These are phyloP conservation scores for Musa itinerans DNA, from an alignment of 176 grass and related monocot genomes.

Conservation along the genomic window DNA sequence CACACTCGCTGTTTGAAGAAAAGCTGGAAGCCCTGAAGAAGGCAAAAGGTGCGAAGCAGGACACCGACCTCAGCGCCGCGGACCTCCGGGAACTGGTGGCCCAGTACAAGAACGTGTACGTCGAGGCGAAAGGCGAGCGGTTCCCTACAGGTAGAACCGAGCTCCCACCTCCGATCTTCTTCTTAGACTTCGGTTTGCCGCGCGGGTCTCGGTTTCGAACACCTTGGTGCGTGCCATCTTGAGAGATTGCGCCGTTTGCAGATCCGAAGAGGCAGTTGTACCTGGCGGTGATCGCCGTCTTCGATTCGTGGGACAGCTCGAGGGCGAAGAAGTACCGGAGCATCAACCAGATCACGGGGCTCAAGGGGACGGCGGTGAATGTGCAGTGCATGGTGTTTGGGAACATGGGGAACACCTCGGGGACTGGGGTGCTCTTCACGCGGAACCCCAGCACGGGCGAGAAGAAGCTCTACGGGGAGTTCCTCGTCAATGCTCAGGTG, in stretches of 20 bases:
- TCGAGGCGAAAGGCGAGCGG: constrained; percentile 65
- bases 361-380: constrained; percentile 85
- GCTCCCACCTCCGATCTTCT: not conserved
- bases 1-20: constrained; percentile 60
- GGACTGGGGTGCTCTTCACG: constrained; percentile 91
- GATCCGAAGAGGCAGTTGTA: constrained; percentile 75
- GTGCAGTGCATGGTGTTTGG: constrained; percentile 98
- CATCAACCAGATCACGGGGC: constrained; percentile 83
- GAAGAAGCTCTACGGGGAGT: constrained; percentile 96
- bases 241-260: constrained; percentile 12
- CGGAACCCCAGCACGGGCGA: constrained; percentile 89
- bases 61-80: constrained; percentile 65
- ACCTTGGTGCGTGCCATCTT: no score
- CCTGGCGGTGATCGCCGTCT: constrained; percentile 68
- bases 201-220: no score
- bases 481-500: constrained; percentile 87
- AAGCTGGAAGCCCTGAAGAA: constrained; percentile 82
- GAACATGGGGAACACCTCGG: constrained; percentile 93
- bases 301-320: constrained; percentile 83
- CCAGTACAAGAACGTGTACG: constrained; percentile 79
- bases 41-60: constrained; percentile 38
- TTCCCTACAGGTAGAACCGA: constrained; percentile 66
- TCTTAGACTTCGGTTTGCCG: not conserved
- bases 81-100: constrained; percentile 71
- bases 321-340: constrained; percentile 87